These are phyloP conservation scores for Meyerozyma elateridarum DNA, from an alignment of 1,139 yeast species.

Conservation along the genomic window DNA sequence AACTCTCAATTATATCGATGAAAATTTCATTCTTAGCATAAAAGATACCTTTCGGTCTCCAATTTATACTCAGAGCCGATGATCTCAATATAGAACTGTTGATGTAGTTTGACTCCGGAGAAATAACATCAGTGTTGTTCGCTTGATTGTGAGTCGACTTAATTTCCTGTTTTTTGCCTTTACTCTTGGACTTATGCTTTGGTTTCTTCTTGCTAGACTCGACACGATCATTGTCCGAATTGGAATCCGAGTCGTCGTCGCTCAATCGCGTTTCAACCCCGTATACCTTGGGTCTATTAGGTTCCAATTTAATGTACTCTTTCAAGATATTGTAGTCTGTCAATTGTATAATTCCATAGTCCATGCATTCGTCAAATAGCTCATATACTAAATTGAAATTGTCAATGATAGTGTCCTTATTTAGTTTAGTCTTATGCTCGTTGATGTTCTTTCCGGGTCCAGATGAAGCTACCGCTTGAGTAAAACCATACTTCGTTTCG, in stretches of 20 bases:
- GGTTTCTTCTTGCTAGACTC: conserved; percentile 7
- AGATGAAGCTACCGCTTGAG: conserved; percentile 7
- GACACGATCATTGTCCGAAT: conserved; percentile 12
- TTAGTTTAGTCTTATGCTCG: not conserved
- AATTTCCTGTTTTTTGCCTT: conserved; percentile 17
- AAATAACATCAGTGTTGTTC: conserved; percentile 27
- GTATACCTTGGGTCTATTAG: conserved; percentile 23
- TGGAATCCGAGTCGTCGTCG: conserved; percentile 9
- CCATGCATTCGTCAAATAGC: conserved; percentile 43
- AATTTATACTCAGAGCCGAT: conserved; percentile 38
- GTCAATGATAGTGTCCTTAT: conserved; percentile 34
- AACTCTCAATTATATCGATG: conserved; percentile 38
- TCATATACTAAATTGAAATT: conserved; percentile 38
- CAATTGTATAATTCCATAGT: conserved; percentile 39
- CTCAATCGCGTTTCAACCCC: conserved; percentile 7
- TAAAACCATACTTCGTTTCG: conserved; percentile 7
- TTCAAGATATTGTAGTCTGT: conserved; percentile 42
- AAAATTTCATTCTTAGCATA: conserved; percentile 45
- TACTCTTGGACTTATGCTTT: conserved; percentile 11
- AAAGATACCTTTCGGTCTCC: conserved; percentile 47
- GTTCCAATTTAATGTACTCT: conserved; percentile 41
- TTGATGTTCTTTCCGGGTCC: not conserved
- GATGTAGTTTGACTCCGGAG: conserved; percentile 27
- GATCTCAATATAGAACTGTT: conserved; percentile 57
- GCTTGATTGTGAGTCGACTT: conserved; percentile 42